Evolutionary conservation across 768 basidiomycete species (phyloP).

Genomic region (Hirschioporus abietinus): DNA sequence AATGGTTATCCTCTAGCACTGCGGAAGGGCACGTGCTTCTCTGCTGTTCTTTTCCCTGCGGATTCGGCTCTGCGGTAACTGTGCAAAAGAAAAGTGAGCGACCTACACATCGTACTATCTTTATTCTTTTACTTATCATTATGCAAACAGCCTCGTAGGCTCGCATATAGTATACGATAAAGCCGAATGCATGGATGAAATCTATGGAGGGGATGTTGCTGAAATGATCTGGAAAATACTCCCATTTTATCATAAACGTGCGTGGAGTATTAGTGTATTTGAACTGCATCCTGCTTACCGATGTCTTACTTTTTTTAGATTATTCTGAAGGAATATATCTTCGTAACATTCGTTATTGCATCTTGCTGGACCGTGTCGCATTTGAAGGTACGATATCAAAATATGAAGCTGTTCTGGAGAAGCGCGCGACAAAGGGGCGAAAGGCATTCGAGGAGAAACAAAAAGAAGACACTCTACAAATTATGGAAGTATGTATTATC

Average conservation of each 20-base stretch:
- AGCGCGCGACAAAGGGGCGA: no score
- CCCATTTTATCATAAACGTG: constrained; percentile 1
- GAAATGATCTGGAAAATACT: not conserved
- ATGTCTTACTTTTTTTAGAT: not conserved
- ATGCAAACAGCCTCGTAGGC: not conserved
- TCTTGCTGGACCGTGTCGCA: not conserved
- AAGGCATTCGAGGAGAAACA: not conserved
- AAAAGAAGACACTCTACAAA: not conserved
- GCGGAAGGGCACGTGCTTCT: not conserved
- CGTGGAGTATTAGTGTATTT: not conserved
- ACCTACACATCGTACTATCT: not conserved
- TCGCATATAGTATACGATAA: not conserved
- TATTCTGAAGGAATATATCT: not conserved
- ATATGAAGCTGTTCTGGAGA: not conserved
- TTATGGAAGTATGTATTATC: not conserved
- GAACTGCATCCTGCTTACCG: not conserved
- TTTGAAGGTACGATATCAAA: not conserved
- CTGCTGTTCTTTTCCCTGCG: not conserved
- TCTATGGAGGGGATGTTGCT: not conserved
- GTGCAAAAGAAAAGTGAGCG: constrained; percentile 2
- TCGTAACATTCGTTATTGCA: not conserved
- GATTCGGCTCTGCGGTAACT: not conserved
- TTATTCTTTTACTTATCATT: not conserved
- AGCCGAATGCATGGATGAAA: not conserved
- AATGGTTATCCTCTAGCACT: not conserved